Conservation (phyloP, 768 basidiomycete species). For the Amanita pseudoporphyria region DNA sequence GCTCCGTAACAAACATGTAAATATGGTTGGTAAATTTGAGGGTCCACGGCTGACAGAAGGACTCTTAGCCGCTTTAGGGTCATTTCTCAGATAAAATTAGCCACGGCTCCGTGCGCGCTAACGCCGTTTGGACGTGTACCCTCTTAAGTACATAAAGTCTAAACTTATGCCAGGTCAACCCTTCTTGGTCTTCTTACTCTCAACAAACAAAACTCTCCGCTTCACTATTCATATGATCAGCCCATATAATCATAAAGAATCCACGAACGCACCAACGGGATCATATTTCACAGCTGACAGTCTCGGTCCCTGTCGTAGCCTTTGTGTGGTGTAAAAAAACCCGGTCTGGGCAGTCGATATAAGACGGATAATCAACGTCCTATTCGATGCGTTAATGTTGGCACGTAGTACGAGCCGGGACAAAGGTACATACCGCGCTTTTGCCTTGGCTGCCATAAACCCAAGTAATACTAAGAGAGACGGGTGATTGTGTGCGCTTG, state of each 20-base stretch:
- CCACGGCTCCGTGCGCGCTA: neutral
- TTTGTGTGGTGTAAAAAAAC: constrained; percentile 81
- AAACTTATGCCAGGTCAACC: too few relatives aligned
- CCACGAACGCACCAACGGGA: constrained; percentile 55
- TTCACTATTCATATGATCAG: constrained; percentile 35
- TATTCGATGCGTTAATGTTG: constrained; percentile 17
- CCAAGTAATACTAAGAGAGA: too few relatives aligned
- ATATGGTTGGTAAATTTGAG: neutral
- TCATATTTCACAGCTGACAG: constrained; percentile 91
- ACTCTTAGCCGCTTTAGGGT: neutral
- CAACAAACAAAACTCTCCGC: constrained; percentile 66
- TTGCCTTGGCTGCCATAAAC: constrained; percentile 12
- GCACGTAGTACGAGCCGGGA: neutral
- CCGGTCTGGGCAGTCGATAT: constrained; percentile 90
- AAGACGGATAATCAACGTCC: constrained; percentile 79
- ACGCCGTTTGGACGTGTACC: neutral
- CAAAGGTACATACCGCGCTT: constrained; percentile 11
- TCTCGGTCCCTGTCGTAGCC: constrained; percentile 65
- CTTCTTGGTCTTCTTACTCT: constrained; percentile 69
- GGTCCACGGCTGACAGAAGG: neutral
- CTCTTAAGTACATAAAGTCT: too few relatives aligned
- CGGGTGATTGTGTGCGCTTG: too few relatives aligned
- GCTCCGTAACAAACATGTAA: neutral
- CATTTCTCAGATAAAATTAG: neutral
- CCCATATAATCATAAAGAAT: neutral